Percentiles rank a stretch among this genome's conserved stretches.
These are phyloP conservation scores for Mesotaenium endlicherianum DNA, from an alignment of 139 green algal genomes.

Conservation along the genomic window DNA sequence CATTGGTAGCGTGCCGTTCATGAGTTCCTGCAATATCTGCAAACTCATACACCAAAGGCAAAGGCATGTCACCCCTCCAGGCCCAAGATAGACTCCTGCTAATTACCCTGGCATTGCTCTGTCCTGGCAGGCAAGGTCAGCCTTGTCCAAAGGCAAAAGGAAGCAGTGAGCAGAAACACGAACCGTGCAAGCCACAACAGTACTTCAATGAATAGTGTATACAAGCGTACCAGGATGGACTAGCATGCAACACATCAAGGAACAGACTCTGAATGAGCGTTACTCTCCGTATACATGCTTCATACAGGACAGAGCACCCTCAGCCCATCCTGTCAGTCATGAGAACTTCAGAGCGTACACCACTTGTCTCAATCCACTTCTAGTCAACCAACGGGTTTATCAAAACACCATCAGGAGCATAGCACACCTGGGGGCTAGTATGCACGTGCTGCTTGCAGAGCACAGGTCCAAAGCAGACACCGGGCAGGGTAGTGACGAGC, in stretches of 20 bases:
- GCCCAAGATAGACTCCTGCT: neutral
- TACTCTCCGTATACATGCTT: neutral
- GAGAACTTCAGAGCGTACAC: neutral
- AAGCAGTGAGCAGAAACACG: neutral
- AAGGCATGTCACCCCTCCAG: neutral
- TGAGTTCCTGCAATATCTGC: slow-evolving; percentile 29
- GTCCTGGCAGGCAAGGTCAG: neutral
- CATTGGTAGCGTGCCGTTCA: neutral
- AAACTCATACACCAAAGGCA: neutral
- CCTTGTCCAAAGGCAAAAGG: neutral
- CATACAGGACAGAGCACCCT: neutral
- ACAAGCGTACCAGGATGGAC: neutral
- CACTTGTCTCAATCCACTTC: neutral
- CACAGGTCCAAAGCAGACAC: slow-evolving; percentile 72
- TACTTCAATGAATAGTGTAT: neutral
- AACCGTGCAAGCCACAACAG: neutral
- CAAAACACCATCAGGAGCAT: neutral
- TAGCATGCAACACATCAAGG: neutral
- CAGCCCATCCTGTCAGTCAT: neutral
- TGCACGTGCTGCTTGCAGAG: slow-evolving; percentile 9
- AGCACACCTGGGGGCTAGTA: slow-evolving; percentile 28
- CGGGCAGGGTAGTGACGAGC: slow-evolving; percentile 71
- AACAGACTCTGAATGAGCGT: neutral
- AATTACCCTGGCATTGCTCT: neutral
- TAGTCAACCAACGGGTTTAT: neutral